Percentiles rank a stretch among this genome's conserved stretches.
Conservation (phyloP, 1,284 basidiomycete genomes). For the Acaromyces ingoldii region DNA sequence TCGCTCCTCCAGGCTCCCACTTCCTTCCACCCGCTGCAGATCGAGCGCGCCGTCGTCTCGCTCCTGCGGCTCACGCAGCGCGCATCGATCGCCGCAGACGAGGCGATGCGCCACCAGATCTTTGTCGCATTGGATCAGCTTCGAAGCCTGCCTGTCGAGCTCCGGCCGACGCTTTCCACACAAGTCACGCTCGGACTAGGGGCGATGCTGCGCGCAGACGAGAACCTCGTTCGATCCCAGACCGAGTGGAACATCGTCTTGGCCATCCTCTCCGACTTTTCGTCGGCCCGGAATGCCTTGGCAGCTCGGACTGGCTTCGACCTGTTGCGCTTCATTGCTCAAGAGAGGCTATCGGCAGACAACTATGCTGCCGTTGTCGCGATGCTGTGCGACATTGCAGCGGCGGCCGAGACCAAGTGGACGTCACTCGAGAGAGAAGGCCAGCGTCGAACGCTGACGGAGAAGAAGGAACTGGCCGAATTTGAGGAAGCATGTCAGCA, state of each 20-base stretch:
- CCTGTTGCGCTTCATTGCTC: constrained; percentile 63
- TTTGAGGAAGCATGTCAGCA: constrained; percentile 53
- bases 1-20: constrained; percentile 70
- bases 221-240: constrained; percentile 64
- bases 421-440: background rate
- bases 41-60: constrained; percentile 87
- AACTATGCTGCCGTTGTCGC: constrained; percentile 77
- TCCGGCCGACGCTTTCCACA: constrained; percentile 80
- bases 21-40: constrained; percentile 79
- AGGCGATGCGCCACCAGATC: constrained; percentile 77
- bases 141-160: constrained; percentile 68
- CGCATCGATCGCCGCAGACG: constrained; percentile 53
- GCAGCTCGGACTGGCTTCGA: constrained; percentile 79
- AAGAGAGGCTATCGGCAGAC: constrained; percentile 61
- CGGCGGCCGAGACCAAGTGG: constrained; percentile 24
- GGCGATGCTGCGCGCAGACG: constrained; percentile 69
- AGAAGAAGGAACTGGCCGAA: constrained; percentile 48
- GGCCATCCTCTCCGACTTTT: constrained; percentile 67
- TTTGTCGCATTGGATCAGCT: constrained; percentile 88
- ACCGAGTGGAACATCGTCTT: constrained; percentile 95
- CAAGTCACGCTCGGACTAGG: constrained; percentile 81
- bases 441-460: constrained; percentile 35
- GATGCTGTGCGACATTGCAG: constrained; percentile 78
- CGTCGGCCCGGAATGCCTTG: constrained; percentile 79
- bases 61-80: constrained; percentile 27